Base-by-base conservation (phyloP, 805 yeast genomes). In the Alloascoidea africana region DNA sequence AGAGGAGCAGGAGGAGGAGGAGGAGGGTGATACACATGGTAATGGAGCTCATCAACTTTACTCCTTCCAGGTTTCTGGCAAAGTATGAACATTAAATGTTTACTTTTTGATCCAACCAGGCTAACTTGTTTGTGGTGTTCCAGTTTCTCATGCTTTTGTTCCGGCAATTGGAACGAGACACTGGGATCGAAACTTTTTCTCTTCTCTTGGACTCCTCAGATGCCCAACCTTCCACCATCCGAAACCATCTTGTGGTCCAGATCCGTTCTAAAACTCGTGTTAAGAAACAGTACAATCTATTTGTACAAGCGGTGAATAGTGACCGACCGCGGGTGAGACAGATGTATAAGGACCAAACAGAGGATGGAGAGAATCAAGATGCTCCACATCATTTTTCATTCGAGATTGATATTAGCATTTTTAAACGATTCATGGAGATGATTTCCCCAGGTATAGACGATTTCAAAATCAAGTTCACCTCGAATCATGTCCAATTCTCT, bases 241-340 rank as follows among this genome's bases (percentile, higher is more conserved):
- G n/a, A 23, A 23, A 23, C n/a, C 30, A 23, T 23, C n/a, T 23
- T 8, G n/a, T 23, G 8, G n/a, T 23, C n/a, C 8, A 23, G n/a
- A n/a, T 23, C n/a, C n/a, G 8, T 8, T 8, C 8, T 23, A 23
- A 23, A 23, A 8, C 30, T n/a, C 8, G 30, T 8, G n/a, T 23
- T 23, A 23, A 23, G n/a, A 23, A 23, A 23, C 30, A 23, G n/a
- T 23, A 23, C n/a, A 23, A 23, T 23, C n/a, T 23, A 23, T 23
- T 23, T 23, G n/a, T 23, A 8, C 30, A 23, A 23, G n/a, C 8
- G 8, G 8, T 8, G 8, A n/a, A n/a, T 8, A 8, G 8, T 23
- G 30, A 23, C 8, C 8, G 30, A 23, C 30, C 30, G n/a, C 8
- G 30, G n/a, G 30, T 23, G 8, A 23, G 30, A 23, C 13, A 23